Conservation (phyloP, 2,329 filamentous ascomycete genomes). For the Metarhizium rileyi region DNA sequence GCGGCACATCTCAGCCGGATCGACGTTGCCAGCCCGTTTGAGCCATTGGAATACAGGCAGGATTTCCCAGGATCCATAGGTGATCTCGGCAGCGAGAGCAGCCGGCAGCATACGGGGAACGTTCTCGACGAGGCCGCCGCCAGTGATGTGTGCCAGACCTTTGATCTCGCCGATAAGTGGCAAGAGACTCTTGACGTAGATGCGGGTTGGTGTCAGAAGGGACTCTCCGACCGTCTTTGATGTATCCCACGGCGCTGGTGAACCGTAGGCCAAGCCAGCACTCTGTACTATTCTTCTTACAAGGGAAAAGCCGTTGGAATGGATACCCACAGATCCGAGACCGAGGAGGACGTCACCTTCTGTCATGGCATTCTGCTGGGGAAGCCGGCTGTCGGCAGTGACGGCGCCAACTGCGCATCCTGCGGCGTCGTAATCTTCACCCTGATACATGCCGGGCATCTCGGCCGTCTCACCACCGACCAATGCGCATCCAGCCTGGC, state of each 20-base stretch:
- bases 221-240: conserved; percentile 58
- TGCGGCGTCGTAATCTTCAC: conserved; percentile 85
- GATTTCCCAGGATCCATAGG: conserved; percentile 65
- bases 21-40: conserved; percentile 61
- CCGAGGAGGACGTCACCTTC: conserved; percentile 80
- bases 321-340: conserved; percentile 74
- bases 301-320: conserved; percentile 98
- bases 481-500: conserved; percentile 74
- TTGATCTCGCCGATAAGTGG: conserved; percentile 62
- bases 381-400: conserved; percentile 57
- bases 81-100: conserved; percentile 69
- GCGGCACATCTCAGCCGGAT: conserved; percentile 69
- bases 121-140: conserved; percentile 87
- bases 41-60: conserved; percentile 83
- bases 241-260: conserved; percentile 66
- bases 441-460: conserved; percentile 91
- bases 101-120: conserved; percentile 85
- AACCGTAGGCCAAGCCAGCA: conserved; percentile 60
- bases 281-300: conserved; percentile 78
- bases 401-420: conserved; percentile 86
- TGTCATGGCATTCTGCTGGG: conserved; percentile 64
- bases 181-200: conserved; percentile 82
- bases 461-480: conserved; percentile 98
- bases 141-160: conserved; percentile 94
- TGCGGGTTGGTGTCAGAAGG: conserved; percentile 80